Base-by-base conservation (phyloP, 495 filamentous ascomycete genomes). In the Talaromyces thailandensis region DNA sequence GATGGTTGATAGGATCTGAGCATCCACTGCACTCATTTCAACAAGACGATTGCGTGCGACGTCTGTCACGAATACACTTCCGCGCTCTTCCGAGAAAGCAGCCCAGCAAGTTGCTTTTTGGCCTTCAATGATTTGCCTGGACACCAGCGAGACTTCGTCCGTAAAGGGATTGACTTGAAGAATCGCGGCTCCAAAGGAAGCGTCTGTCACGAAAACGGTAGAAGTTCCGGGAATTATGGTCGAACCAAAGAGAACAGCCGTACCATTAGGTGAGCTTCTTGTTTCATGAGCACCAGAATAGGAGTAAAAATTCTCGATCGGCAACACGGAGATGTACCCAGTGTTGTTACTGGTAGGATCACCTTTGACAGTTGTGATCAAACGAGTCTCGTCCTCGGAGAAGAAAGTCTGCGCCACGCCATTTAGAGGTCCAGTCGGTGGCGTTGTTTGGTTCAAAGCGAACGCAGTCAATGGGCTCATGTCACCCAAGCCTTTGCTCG, bases 341-440 rank as follows among this genome's bases (percentile, higher is more conserved):
- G 80, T 81, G 58, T 79, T 82, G 67, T 82, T 85, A 8, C 60
- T 66, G 0, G 66, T 65, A 0, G 79, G 75, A 61, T 83, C 70
- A 16, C 84, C 84, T 70, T 87, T 87, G 24, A 86, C 83, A 1
- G 77, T 82, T 7, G 81, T 79, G 40, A 81, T 66, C 11, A 87
- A 71, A 7, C 70, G 73, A 5, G 65, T 67, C 62, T 81, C 78
- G 67, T 85, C 81, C 18, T 66, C 70, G 31, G 78, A 81, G 73
- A 86, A 86, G 68, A 82, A 79, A 3, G 76, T 74, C 5, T 86
- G 80, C 0, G 81, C 81, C 14, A 85, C 70, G 6, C 79, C 83
- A 68, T 82, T 82, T 1, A 69, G 66, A 0, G 83, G 82, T 1
- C 83, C 84, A 1, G 73, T 63, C 0, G 84, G 82, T 4, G 84